Conservation (phyloP, 2,329 filamentous ascomycete species). For the Blastomyces gilchristii region DNA sequence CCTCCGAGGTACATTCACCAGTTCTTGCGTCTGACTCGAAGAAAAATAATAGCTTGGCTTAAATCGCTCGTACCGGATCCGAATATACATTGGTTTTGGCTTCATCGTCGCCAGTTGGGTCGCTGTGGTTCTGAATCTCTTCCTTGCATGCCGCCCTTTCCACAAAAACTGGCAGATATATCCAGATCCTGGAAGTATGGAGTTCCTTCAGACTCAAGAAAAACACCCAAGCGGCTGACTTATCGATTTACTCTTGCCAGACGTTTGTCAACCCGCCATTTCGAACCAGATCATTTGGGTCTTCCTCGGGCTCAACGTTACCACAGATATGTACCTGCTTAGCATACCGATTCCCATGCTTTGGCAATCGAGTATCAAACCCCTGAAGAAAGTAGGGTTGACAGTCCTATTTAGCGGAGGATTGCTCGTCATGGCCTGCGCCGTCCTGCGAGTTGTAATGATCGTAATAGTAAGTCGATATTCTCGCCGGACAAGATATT, state of each 20-base stretch:
- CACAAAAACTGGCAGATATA: constrained; percentile 48
- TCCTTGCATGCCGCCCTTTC: constrained; percentile 45
- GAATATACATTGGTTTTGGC: constrained; percentile 43
- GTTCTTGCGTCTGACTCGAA: background rate
- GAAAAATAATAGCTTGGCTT: constrained; percentile 24
- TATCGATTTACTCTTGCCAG: constrained; percentile 18
- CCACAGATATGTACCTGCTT: constrained; percentile 25
- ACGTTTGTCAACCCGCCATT: constrained; percentile 37
- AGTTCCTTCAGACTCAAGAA: constrained; percentile 10
- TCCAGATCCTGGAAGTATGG: constrained; percentile 47
- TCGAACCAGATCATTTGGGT: constrained; percentile 48
- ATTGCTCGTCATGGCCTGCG: constrained; percentile 46
- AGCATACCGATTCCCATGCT: constrained; percentile 30
- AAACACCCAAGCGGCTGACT: constrained; percentile 10
- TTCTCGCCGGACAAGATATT: background rate
- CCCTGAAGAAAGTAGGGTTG: constrained; percentile 44
- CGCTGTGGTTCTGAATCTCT: constrained; percentile 39
- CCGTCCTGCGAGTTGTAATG: constrained; percentile 45
- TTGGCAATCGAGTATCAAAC: constrained; percentile 42
- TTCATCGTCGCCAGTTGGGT: constrained; percentile 43
- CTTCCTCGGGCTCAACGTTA: constrained; percentile 46
- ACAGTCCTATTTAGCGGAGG: constrained; percentile 48
- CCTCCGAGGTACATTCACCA: no score
- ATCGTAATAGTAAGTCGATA: constrained; percentile 34
- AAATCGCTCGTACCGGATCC: constrained; percentile 29